These are phyloP conservation scores for Solanum hybrid DNA, from an alignment of 305 asterid species.

Conservation along the genomic window DNA sequence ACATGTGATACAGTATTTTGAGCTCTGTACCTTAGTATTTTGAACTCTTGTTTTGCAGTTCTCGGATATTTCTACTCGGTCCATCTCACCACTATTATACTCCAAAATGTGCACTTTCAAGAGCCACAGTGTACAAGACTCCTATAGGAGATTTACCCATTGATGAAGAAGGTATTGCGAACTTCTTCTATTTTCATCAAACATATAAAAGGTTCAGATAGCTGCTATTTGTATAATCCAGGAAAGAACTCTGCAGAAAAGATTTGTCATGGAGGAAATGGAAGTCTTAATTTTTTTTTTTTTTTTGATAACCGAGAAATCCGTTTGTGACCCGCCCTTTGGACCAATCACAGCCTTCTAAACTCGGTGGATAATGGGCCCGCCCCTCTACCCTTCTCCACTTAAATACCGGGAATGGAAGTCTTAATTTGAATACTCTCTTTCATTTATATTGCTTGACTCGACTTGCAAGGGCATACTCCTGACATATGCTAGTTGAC, in stretches of 20 bases:
- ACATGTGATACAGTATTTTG: not conserved
- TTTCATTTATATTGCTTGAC: not conserved
- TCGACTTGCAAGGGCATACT: not conserved
- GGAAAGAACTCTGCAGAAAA: slow-evolving; percentile 3
- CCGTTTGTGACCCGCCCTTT: no score
- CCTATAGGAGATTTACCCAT: slow-evolving; percentile 93
- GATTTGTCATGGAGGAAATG: not conserved
- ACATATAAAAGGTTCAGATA: not conserved
- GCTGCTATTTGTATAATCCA: not conserved
- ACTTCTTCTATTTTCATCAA: not conserved
- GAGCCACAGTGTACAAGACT: slow-evolving; percentile 74
- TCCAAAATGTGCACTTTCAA: slow-evolving; percentile 87
- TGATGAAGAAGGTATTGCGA: slow-evolving; percentile 71
- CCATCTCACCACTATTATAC: slow-evolving; percentile 97
- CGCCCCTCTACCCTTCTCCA: no score
- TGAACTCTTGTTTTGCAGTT: slow-evolving; percentile 34
- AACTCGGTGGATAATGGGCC: no score
- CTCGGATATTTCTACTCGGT: slow-evolving; percentile 92
- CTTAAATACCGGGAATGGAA: not conserved
- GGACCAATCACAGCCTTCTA: no score
- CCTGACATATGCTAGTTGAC: not conserved
- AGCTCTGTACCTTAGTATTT: not conserved
- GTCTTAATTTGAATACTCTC: not conserved
- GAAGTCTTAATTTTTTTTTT: not conserved
- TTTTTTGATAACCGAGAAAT: no score